Base-by-base conservation (phyloP, 257 asterid species). In the Solanum sejunctum region DNA sequence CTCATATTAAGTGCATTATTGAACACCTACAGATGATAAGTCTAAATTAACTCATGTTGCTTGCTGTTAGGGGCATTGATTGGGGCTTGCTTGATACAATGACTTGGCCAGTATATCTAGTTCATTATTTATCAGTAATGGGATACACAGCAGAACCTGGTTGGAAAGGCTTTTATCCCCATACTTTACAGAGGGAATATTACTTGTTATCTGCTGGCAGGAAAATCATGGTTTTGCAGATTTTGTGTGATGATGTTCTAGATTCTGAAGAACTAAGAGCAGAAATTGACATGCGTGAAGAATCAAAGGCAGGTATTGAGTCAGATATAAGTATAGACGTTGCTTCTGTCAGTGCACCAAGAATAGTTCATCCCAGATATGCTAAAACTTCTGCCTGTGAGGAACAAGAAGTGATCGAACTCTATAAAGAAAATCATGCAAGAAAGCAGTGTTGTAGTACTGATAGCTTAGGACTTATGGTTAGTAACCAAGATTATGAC, bases 41-140 rank as follows among this genome's bases (percentile, higher is more conserved):
- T 52, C 82, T 78, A 47, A 52, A 77, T 77, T 78, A 52, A 52
- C 64, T 15, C 52, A 8, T 78, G 82, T 26, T 78, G 64, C 60
- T 70, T 89, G 83, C 82, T 79, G 61, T 77, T 91, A 94, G 99
- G 90, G 86, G 85, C 86, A 87, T 91, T 85, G 96, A 95, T 84
- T 95, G 99, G 99, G 92, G 90, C 86, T 90, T 95, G 94, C 93
- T 95, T 56, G 99, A 95, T 89, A 56, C 93, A 56, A 43, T 94
- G 87, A 95, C 98, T 80, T 95, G 99, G 98, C 97, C 98, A 39
- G 87, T 93, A 73, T 93, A 88, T 87, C 83, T 93, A 88, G 91
- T 91, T 83, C 92, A 93, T 57, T 95, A 95, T 90, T 88, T 94
- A 75, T 88, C 88, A 85, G 89, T 90, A 49, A 90, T 89, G 92